A percentile compares a stretch with the other conserved stretches of the same genome.
Evolutionary conservation across 2,329 filamentous ascomycete species (phyloP).

Genomic region (Ceratocystis eucalypticola): DNA sequence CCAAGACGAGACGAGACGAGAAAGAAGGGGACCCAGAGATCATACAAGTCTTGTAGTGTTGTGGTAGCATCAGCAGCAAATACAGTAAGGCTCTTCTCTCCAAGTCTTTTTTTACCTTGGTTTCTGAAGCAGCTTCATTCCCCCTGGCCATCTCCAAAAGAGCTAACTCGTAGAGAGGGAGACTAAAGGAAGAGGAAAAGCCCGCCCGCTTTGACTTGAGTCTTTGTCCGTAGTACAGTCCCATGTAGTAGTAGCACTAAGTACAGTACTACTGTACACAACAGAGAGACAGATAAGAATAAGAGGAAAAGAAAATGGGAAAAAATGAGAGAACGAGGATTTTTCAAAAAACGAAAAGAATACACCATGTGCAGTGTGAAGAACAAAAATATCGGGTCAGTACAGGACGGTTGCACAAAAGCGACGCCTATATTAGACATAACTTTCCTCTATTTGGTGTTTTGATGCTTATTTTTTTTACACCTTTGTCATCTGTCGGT

Average conservation of each 20-base stretch:
- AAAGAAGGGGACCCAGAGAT: slow-evolving; percentile 5
- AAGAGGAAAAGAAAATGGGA: not conserved
- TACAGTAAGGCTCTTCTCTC: too few species aligned
- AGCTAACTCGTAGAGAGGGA: not conserved
- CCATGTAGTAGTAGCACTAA: not conserved
- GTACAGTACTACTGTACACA: not conserved
- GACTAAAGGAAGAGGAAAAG: not conserved
- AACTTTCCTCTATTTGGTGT: not conserved
- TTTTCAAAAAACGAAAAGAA: too few species aligned
- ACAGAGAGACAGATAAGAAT: not conserved
- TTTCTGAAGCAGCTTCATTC: not conserved
- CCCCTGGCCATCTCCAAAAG: slow-evolving; percentile 4
- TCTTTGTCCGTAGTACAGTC: not conserved
- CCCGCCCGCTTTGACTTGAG: not conserved
- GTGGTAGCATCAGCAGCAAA: too few species aligned
- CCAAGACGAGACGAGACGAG: too few species aligned
- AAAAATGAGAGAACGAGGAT: not conserved
- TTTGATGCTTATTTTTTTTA: not conserved
- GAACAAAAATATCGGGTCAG: not conserved
- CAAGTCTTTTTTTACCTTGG: too few species aligned
- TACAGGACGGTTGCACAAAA: not conserved
- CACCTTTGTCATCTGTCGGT: not conserved
- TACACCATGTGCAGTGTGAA: too few species aligned
- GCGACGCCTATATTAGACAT: not conserved
- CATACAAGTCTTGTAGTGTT: not conserved